Evolutionary conservation across 805 yeast genomes (phyloP).

Genomic region (Cyberlindnera amylophila): DNA sequence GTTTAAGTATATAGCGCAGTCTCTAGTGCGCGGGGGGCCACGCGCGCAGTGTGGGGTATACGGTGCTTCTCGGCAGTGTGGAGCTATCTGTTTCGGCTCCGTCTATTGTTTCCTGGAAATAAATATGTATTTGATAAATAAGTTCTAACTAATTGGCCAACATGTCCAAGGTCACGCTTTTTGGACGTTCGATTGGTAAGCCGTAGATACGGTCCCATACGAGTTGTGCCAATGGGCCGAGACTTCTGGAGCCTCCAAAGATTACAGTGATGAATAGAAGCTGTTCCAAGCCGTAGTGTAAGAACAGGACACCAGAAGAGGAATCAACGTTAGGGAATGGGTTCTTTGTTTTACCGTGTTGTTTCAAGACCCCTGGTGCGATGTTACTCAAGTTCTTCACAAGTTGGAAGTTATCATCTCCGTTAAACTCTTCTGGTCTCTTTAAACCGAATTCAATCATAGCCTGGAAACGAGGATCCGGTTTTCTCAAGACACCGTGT

Average conservation of each 20-base stretch:
- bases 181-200: slow-evolving; percentile 79
- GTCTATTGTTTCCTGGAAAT: no score
- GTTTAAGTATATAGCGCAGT: background rate
- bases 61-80: no score
- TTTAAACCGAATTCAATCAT: slow-evolving; percentile 62
- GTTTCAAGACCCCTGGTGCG: slow-evolving; percentile 69
- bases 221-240: slow-evolving; percentile 76
- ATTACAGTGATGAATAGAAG: slow-evolving; percentile 73
- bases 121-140: no score
- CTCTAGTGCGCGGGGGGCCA: background rate
- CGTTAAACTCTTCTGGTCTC: slow-evolving; percentile 50
- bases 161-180: slow-evolving; percentile 22
- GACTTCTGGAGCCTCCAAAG: slow-evolving; percentile 78
- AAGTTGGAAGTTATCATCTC: slow-evolving; percentile 61
- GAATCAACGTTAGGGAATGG: slow-evolving; percentile 86
- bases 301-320: slow-evolving; percentile 72
- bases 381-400: slow-evolving; percentile 63
- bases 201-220: slow-evolving; percentile 77
- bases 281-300: slow-evolving; percentile 75
- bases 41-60: no score
- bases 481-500: slow-evolving; percentile 79
- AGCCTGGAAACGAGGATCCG: slow-evolving; percentile 79
- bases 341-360: slow-evolving; percentile 83
- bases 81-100: background rate
- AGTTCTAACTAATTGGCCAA: no score